Percentiles rank a stretch among this genome's conserved stretches.
Evolutionary conservation across 2,329 filamentous ascomycete species (phyloP).

Genomic region (Arthroderma sp.): DNA sequence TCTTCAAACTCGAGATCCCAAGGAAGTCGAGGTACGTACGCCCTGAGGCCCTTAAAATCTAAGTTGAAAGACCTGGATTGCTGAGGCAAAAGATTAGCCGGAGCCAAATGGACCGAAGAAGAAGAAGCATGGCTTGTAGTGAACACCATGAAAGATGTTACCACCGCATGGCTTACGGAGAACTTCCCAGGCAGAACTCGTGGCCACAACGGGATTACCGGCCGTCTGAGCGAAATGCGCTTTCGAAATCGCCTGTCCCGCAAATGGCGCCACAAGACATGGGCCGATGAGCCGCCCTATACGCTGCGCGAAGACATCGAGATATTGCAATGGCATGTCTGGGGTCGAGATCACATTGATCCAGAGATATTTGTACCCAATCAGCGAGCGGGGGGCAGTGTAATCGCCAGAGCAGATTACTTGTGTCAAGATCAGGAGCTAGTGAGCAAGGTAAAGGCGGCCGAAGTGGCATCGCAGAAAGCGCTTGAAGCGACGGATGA

Average conservation of each 20-base stretch:
- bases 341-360: conserved; percentile 12
- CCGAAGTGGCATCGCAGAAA: not conserved
- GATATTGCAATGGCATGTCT: conserved; percentile 15
- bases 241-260: conserved; percentile 6
- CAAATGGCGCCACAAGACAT: conserved; percentile 12
- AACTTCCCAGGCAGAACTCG: conserved; percentile 12
- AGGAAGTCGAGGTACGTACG: not conserved
- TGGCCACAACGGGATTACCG: conserved; percentile 5
- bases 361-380: conserved; percentile 11
- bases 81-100: not conserved
- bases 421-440: conserved; percentile 11
- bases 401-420: conserved; percentile 11
- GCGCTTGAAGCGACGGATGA: not conserved
- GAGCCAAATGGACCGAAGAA: conserved; percentile 11
- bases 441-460: not conserved
- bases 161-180: conserved; percentile 10
- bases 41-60: not conserved
- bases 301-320: conserved; percentile 15
- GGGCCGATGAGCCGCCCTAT: conserved; percentile 8
- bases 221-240: conserved; percentile 13
- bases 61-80: not conserved
- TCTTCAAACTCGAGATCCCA: not conserved
- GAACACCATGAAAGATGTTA: conserved; percentile 10
- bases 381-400: conserved; percentile 12
- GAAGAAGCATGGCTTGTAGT: conserved; percentile 14